Percentiles rank a stretch among this genome's conserved stretches.
Conservation (phyloP, 495 filamentous ascomycete genomes). For the Beverwykella pulmonaria region DNA sequence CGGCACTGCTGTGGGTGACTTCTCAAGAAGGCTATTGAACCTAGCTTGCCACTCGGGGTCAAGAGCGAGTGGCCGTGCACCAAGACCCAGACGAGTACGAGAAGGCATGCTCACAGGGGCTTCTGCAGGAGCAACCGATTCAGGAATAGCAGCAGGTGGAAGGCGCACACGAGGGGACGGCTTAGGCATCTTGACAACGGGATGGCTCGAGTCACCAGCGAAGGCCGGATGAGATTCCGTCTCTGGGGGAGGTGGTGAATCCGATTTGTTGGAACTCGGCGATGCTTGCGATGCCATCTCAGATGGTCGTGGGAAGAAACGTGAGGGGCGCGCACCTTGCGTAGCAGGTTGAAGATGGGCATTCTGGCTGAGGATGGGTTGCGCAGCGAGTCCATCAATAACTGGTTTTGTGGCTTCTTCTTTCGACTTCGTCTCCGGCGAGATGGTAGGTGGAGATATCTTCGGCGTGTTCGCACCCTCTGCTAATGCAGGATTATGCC, state of each 20-base stretch:
- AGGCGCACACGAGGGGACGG: constrained; percentile 43
- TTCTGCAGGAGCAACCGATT: constrained; percentile 16
- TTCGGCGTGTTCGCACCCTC: background rate
- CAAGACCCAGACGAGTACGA: constrained; percentile 13
- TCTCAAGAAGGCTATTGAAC: constrained; percentile 36
- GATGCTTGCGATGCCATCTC: constrained; percentile 15
- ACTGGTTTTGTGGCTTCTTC: constrained; percentile 14
- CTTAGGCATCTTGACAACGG: constrained; percentile 45
- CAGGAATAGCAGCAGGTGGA: constrained; percentile 38
- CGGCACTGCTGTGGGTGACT: constrained; percentile 24
- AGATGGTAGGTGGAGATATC: background rate
- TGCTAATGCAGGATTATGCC: background rate
- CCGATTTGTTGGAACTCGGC: constrained; percentile 11
- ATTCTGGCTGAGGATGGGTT: background rate
- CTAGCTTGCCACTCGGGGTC: constrained; percentile 36
- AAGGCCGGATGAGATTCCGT: constrained; percentile 41
- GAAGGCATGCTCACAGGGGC: constrained; percentile 31
- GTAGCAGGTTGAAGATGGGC: constrained; percentile 11
- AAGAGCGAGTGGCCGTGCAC: constrained; percentile 37
- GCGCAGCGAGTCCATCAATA: constrained; percentile 12
- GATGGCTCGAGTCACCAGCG: constrained; percentile 36
- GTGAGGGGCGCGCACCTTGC: constrained; percentile 26
- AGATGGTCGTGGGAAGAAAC: constrained; percentile 33
- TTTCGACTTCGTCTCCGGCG: constrained; percentile 13
- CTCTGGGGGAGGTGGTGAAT: constrained; percentile 45